Evolutionary conservation across 768 basidiomycete genomes (phyloP).

Genomic region (Boletus patriciae): DNA sequence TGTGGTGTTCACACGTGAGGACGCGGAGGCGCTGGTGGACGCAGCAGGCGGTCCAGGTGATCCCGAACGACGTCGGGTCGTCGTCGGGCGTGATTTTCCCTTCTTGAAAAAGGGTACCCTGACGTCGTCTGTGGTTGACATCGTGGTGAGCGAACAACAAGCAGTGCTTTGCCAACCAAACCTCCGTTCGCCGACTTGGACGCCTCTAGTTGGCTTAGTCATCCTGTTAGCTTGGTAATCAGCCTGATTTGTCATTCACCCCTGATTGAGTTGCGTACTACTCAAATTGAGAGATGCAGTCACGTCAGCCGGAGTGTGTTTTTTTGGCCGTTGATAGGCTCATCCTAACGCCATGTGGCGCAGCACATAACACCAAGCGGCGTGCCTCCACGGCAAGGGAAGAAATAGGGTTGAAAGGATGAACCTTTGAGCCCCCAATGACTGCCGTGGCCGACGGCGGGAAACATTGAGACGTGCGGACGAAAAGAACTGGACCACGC

Average conservation of each 20-base stretch:
- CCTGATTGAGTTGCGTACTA: neutral
- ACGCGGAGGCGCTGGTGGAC: slow-evolving; percentile 23
- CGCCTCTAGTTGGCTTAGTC: slow-evolving; percentile 17
- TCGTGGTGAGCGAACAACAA: slow-evolving; percentile 15
- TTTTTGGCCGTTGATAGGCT: neutral
- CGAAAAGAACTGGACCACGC: too few species aligned
- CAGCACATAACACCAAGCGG: neutral
- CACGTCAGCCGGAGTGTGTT: neutral
- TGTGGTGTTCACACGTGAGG: slow-evolving; percentile 20
- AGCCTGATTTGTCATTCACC: slow-evolving; percentile 11
- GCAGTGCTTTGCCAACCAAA: neutral
- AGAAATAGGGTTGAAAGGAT: neutral
- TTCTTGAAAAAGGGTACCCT: slow-evolving; percentile 90
- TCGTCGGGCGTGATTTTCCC: slow-evolving; percentile 74
- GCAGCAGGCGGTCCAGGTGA: slow-evolving; percentile 48
- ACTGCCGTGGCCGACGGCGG: too few species aligned
- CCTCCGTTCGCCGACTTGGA: neutral
- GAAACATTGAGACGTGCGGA: too few species aligned
- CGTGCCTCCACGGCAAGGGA: neutral
- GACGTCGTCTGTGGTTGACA: slow-evolving; percentile 37
- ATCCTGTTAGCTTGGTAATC: slow-evolving; percentile 9
- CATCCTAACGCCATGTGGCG: neutral
- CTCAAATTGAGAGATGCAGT: too few species aligned
- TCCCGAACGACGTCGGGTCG: slow-evolving; percentile 69
- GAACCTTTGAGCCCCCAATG: too few species aligned